phyloP scores from a whole-genome alignment of 768 basidiomycete species.

The Hebeloma cylindrosporum region DNA sequence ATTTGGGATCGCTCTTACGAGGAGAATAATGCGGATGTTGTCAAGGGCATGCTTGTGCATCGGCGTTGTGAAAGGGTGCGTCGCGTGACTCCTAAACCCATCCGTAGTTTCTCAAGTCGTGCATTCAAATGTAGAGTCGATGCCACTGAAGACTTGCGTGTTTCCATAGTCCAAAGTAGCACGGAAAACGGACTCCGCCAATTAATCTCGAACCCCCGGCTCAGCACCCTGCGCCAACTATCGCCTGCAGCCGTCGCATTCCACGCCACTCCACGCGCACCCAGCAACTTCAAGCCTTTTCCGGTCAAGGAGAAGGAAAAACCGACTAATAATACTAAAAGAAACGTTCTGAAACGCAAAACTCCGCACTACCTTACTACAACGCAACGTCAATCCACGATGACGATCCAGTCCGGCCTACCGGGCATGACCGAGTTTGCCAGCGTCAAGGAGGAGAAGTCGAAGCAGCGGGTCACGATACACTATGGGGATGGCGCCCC shows the following conservation, averaged over 20 bases:
- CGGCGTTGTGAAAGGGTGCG: constrained; percentile 70
- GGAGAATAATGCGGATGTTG: constrained; percentile 58
- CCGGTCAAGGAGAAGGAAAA: constrained; percentile 7
- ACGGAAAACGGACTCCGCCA: constrained; percentile 33
- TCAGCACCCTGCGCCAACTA: constrained; percentile 55
- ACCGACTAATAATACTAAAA: no score
- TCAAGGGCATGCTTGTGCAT: constrained; percentile 55
- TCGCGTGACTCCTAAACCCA: constrained; percentile 2
- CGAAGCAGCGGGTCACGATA: constrained; percentile 51
- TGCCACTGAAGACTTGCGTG: constrained; percentile 49
- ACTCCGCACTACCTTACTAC: constrained; percentile 17
- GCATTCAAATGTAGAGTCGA: constrained; percentile 55
- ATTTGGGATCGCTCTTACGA: constrained; percentile 52
- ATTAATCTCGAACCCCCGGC: constrained; percentile 55
- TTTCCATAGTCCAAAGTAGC: constrained; percentile 45
- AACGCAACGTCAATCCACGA: constrained; percentile 14
- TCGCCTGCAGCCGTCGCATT: constrained; percentile 44
- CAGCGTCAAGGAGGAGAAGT: constrained; percentile 18
- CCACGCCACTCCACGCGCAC: constrained; percentile 33
- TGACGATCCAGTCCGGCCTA: constrained; percentile 11
- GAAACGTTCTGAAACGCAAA: no score
- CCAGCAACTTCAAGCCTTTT: constrained; percentile 6
- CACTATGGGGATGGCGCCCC: constrained; percentile 47
- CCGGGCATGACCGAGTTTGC: constrained; percentile 25
- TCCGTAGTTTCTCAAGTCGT: no score